Base-by-base conservation (phyloP, 1,284 basidiomycete genomes). In the Puccinia coronata region DNA sequence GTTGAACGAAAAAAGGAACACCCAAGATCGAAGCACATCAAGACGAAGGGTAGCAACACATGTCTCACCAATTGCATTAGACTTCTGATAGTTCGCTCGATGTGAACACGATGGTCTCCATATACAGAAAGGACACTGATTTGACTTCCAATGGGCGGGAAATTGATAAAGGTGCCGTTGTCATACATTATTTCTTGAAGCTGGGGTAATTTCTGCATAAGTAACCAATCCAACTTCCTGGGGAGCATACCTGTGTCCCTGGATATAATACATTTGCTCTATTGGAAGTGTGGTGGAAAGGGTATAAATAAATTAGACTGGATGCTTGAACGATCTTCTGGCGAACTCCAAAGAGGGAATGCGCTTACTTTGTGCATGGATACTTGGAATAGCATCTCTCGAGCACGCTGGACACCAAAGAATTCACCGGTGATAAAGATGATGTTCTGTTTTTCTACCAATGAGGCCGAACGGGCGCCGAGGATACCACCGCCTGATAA, bases 401-500 rank as follows among this genome's bases (percentile, higher is more conserved):
- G 89, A 2, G 96, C 96, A 72, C 96, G 88, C 86, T 97, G 94
- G 18, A 98, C 96, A 55, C 94, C 93, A 84, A 98, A 97, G 86
- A 96, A 98, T 87, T 98, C 96, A 77, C 96, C 96, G 0, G 96
- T 97, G 84, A 99, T 96, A 92, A 94, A 97, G 82, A 98, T 92
- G 55, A 92, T 88, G 86, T 94, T 95, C 85, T 87, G 91, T 89
- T 87, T 88, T 83, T 85, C 88, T 67, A 84, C 85, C 82, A 55
- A 84, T 83, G 83, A 85, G 1, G 67, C 67, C 67, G 82, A 77
- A 77, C 59, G 71, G 81, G 92, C 91, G 28, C 90, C 89, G 41
- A 82, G 70, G 69, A 96, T 89, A 28, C 96, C 90, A 69, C 93
- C 94, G n/a, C 75, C 75, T 83, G 95, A 92, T 76, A 98, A 88